phyloP scores from a whole-genome alignment of 495 filamentous ascomycete species.

The Aspergillus funiculosus region DNA sequence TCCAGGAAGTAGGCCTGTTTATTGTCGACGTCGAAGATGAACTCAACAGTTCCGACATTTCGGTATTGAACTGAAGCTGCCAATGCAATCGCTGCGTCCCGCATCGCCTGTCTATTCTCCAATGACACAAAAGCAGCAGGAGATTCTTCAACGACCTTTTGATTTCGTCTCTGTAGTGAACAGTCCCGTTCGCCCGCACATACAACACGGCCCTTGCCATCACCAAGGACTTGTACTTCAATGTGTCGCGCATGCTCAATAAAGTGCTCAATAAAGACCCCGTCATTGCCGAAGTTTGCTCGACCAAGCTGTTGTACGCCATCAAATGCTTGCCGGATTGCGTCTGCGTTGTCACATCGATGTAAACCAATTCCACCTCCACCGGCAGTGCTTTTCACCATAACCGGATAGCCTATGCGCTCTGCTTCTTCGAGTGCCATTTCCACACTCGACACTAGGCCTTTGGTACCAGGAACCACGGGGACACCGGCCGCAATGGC shows the following conservation, averaged over 20 bases:
- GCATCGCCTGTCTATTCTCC: constrained; percentile 41
- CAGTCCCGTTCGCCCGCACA: constrained; percentile 40
- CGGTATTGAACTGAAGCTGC: constrained; percentile 48
- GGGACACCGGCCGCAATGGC: constrained; percentile 45
- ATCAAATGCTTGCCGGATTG: constrained; percentile 28
- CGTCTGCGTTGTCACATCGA: constrained; percentile 24
- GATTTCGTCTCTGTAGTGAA: constrained; percentile 43
- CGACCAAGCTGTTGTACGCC: constrained; percentile 30
- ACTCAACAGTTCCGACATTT: constrained; percentile 58
- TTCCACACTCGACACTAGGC: constrained; percentile 37
- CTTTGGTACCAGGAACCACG: constrained; percentile 46
- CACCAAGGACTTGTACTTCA: constrained; percentile 42
- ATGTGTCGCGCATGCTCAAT: constrained; percentile 36
- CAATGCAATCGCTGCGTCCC: constrained; percentile 41
- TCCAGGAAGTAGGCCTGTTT: constrained; percentile 59
- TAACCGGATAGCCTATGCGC: constrained; percentile 48
- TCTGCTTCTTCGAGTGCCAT: constrained; percentile 37
- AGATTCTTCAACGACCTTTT: constrained; percentile 51
- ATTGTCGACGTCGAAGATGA: constrained; percentile 52
- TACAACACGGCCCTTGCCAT: constrained; percentile 30
- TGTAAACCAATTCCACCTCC: constrained; percentile 52
- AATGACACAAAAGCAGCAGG: constrained; percentile 44
- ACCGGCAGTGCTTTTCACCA: constrained; percentile 53
- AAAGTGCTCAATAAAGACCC: constrained; percentile 38
- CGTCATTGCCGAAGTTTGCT: constrained; percentile 37